Evolutionary conservation across 768 basidiomycete genomes (phyloP), one percentile per base, ranked within the genome.

Genomic region (Suillus americanus): DNA sequence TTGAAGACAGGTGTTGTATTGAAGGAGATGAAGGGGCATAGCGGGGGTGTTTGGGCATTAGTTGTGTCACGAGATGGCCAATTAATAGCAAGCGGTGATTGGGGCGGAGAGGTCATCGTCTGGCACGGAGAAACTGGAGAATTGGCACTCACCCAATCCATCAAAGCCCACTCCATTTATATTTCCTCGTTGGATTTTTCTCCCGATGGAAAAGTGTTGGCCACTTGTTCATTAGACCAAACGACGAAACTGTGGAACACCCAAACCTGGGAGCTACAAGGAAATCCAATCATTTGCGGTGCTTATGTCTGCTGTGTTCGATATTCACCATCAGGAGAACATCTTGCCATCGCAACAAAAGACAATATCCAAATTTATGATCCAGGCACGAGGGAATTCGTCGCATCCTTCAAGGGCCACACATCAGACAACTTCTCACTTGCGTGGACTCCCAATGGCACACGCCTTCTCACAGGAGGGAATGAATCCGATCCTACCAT

Each of bases 141-240:
- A 33, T 6, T n/a, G n/a, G n/a, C 20, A 2, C 18, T 54, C 18
- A 54, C 30, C 30, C 30, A 20, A 33, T 9, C 18, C 18, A 53
- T 54, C 30, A 33, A 53, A 53, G 51, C 18, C 18, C 30, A 33
- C 30, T 33, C 30, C 3, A 3, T 5, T 2, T 0, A 0, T 0
- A 53, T 33, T 4, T 0, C 0, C 9, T 53, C 51, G 8, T 9
- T 33, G 30, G 53, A 54, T 9, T 54, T 54, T 33, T 54, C 53
- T 33, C 28, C 53, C 1, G 53, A 54, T 33, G 53, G 30, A 10
- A 20, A 10, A 12, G 18, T 33, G 30, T 18, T 53, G 18, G 53
- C 10, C 10, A 54, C 30, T 54, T 18, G 30, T 20, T 33, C 20
- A 20, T 0, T 0, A 0, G 1, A n/a, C 20, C 5, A 1, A 5